A percentile compares a stretch with the other conserved stretches of the same genome.
phyloP scores from a whole-genome alignment of 371 early-diverging fungal genomes.

The Saksenaea oblongispora region DNA sequence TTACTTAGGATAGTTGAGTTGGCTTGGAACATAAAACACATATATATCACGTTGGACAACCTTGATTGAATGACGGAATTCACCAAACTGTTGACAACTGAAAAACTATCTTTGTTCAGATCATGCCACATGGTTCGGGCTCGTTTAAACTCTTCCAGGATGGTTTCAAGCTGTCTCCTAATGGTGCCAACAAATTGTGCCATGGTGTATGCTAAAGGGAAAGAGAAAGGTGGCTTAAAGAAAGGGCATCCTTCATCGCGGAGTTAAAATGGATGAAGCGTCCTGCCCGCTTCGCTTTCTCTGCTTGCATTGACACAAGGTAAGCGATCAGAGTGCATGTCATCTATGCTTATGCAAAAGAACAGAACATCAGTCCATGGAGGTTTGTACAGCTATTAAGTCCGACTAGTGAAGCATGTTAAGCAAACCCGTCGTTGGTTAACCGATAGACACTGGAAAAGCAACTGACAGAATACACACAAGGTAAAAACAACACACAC shows the following conservation, averaged over 20 bases:
- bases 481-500: constrained; percentile 6
- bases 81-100: constrained; percentile 33
- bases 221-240: not conserved
- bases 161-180: constrained; percentile 32
- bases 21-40: not conserved
- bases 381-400: not conserved
- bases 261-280: not conserved
- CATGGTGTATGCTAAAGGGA: constrained; percentile 18
- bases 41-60: constrained; percentile 11
- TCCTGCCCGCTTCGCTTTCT: too few relatives aligned
- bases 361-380: not conserved
- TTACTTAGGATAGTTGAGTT: not conserved
- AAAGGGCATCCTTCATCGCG: not conserved
- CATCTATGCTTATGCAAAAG: not conserved
- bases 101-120: constrained; percentile 38
- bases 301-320: constrained; percentile 5
- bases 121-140: constrained; percentile 39
- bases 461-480: not conserved
- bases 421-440: not conserved
- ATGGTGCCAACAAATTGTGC: constrained; percentile 34
- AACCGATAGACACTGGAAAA: constrained; percentile 7
- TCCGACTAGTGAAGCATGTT: not conserved
- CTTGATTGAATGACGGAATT: constrained; percentile 43
- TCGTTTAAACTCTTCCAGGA: constrained; percentile 39
- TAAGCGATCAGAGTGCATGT: not conserved